Base-by-base conservation (phyloP, 2,329 filamentous ascomycete genomes). In the Gyromitra esculenta region DNA sequence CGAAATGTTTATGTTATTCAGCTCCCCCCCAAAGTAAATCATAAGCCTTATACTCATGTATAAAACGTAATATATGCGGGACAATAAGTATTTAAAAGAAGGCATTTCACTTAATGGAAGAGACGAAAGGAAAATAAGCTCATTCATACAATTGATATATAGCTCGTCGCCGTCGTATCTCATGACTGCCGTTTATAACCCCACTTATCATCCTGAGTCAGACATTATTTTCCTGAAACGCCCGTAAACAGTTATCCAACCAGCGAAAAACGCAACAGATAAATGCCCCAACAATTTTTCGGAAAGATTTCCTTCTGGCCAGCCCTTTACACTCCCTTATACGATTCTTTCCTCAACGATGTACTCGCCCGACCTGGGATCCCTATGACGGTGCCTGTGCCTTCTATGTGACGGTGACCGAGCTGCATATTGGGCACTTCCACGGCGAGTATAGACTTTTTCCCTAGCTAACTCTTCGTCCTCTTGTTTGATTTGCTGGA, bases 331-430 rank as follows among this genome's bases (percentile, higher is more conserved):
- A 39, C 11, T 35, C 35, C 35, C 31, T 70, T 43, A 65, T 15
- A 57, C 72, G 35, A 59, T 18, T 41, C 64, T 69, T 52, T 77
- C 75, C 48, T 75, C 64, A 50, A 75, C 31, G 18, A 66, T 77
- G 45, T 77, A 56, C 50, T 69, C 75, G 18, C 50, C 71, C 5
- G 50, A 8, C 25, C 64, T 75, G 13, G 70, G 75, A 21, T 60
- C 62, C 11, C 64, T 43, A 45, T 74, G 63, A 18, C 64, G 70
- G 52, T 75, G 64, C 31, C 74, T 59, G 39, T 70, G 64, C 41
- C 71, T 72, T 35, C 69, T 63, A 35, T 64, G 37, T 13, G 59
- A 65, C 11, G 57, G 50, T 25, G 57, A 37, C 8, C 54, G 48
- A 11, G 37, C 6, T 5, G 35, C 18, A 59, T 64, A 66, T 13